phyloP scores from a whole-genome alignment of 441 rosid genomes.

The Populus hybrid region DNA sequence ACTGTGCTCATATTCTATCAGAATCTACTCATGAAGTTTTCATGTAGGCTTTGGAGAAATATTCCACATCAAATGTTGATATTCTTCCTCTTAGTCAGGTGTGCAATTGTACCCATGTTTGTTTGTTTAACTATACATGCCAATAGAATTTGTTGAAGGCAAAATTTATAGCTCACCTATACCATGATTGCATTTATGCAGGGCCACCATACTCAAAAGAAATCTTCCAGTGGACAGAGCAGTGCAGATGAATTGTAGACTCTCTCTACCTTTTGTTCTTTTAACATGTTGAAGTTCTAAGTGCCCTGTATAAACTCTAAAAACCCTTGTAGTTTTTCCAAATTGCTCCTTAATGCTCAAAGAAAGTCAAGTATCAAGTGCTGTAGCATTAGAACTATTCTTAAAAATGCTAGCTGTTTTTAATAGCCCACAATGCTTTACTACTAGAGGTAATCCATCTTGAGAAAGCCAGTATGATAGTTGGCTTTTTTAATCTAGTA shows the following conservation, averaged over 20 bases:
- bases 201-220: slow-evolving; percentile 23
- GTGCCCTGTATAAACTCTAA: background rate
- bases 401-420: background rate
- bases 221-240: slow-evolving; percentile 23
- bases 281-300: background rate
- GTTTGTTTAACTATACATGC: background rate
- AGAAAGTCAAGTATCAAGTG: background rate
- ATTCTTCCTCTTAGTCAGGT: slow-evolving; percentile 51
- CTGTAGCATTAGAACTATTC: background rate
- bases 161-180: slow-evolving; percentile 3
- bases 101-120: slow-evolving; percentile 8
- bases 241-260: slow-evolving; percentile 38
- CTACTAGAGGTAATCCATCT: background rate
- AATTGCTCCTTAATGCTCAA: background rate
- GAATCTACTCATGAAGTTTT: slow-evolving; percentile 17
- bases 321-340: background rate
- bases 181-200: slow-evolving; percentile 11
- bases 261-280: background rate
- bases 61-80: slow-evolving; percentile 40
- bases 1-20: slow-evolving; percentile 1
- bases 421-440: background rate
- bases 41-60: slow-evolving; percentile 48
- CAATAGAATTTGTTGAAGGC: background rate
- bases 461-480: background rate
- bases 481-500: background rate